Conservation (phyloP, 495 filamentous ascomycete genomes). For the Penicillium riverlandense region DNA sequence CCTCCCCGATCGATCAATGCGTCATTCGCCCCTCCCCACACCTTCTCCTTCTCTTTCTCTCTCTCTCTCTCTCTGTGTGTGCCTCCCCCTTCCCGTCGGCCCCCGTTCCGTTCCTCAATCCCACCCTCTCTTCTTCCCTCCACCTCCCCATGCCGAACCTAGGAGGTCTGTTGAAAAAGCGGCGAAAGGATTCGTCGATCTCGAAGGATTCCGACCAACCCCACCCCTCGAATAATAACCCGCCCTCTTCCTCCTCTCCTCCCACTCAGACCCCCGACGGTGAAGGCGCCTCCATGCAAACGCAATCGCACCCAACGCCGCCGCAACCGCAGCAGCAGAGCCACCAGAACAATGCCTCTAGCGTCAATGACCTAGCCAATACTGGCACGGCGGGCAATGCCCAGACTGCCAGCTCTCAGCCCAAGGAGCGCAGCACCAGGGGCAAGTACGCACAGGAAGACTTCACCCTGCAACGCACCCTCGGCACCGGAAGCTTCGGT, state of each 20-base stretch:
- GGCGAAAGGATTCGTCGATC: constrained; percentile 50
- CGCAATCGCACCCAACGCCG: constrained; percentile 24
- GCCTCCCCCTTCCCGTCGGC: not conserved
- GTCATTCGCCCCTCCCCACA: constrained; percentile 24
- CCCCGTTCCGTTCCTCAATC: not conserved
- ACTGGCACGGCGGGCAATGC: constrained; percentile 9
- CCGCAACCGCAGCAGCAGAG: constrained; percentile 23
- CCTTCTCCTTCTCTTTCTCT: constrained; percentile 11
- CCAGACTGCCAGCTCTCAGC: constrained; percentile 5
- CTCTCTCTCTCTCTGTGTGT: constrained; percentile 5
- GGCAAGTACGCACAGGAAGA: constrained; percentile 95
- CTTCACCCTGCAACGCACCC: constrained; percentile 79
- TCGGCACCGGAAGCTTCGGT: constrained; percentile 96
- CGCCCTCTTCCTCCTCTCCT: no score
- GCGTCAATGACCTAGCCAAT: constrained; percentile 39
- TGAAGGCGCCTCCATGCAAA: constrained; percentile 36
- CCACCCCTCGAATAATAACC: no score
- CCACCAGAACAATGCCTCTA: constrained; percentile 33
- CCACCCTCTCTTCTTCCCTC: constrained; percentile 3
- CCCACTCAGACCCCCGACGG: constrained; percentile 36
- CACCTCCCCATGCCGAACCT: constrained; percentile 38
- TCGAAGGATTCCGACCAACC: constrained; percentile 69
- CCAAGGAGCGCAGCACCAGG: constrained; percentile 66
- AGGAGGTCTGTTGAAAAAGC: constrained; percentile 89
- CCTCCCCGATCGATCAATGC: constrained; percentile 8